phyloP scores from a whole-genome alignment of 805 yeast genomes.

The Pichia thaimueangensis region DNA sequence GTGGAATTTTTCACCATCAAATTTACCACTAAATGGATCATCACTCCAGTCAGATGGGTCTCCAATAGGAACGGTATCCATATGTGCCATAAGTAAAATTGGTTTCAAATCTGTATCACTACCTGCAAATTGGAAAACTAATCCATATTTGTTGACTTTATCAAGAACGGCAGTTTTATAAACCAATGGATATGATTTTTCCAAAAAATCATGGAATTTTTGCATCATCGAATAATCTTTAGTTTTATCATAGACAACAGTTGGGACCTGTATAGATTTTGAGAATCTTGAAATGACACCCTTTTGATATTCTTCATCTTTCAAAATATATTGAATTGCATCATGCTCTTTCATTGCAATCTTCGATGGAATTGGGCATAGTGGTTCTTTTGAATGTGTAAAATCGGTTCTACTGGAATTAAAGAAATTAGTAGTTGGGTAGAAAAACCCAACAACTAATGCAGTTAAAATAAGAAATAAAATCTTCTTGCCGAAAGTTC shows the following conservation, averaged over 20 bases:
- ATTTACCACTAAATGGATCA: slow-evolving; percentile 62
- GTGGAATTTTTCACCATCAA: slow-evolving; percentile 59
- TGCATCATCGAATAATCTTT: slow-evolving; percentile 18
- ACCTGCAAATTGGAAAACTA: slow-evolving; percentile 65
- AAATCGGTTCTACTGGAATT: not conserved
- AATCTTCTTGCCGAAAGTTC: not conserved
- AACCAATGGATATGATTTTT: slow-evolving; percentile 25
- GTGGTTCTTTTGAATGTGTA: not conserved
- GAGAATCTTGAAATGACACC: slow-evolving; percentile 37
- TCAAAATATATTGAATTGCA: slow-evolving; percentile 25
- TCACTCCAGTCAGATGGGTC: slow-evolving; percentile 49
- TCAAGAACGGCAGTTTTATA: slow-evolving; percentile 39
- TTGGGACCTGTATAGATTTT: slow-evolving; percentile 47
- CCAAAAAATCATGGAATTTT: slow-evolving; percentile 19
- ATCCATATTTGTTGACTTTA: slow-evolving; percentile 55
- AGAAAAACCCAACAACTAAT: not conserved
- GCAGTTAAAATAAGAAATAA: slow-evolving; percentile 5
- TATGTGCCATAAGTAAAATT: slow-evolving; percentile 65
- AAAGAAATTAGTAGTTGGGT: not conserved
- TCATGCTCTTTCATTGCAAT: slow-evolving; percentile 16
- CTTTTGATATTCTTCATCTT: slow-evolving; percentile 29
- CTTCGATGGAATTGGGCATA: slow-evolving; percentile 25
- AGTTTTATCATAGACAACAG: slow-evolving; percentile 33
- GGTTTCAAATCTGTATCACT: slow-evolving; percentile 49
- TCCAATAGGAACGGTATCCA: slow-evolving; percentile 77